Conservation (phyloP, 1,139 yeast species). For the Nadsonia starkeyi-henricii region DNA sequence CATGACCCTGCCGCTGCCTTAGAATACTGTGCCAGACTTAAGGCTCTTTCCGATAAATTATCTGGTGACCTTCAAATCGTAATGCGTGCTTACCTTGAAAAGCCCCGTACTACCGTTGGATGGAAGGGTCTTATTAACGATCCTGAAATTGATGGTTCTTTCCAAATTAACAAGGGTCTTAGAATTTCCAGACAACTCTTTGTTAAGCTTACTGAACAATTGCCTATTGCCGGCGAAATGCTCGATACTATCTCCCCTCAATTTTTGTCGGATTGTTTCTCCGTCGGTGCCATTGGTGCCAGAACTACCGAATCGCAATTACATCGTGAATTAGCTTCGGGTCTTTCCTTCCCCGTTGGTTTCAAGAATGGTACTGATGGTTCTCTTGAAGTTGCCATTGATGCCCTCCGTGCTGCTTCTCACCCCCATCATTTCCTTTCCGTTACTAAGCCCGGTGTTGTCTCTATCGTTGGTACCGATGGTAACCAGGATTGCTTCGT, state of each 20-base stretch:
- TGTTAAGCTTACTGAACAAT: constrained; percentile 59
- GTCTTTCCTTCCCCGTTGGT: constrained; percentile 91
- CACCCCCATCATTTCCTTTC: constrained; percentile 90
- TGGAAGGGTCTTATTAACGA: constrained; percentile 98
- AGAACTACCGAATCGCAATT: constrained; percentile 95
- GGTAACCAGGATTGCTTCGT: constrained; percentile 88
- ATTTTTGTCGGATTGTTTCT: constrained; percentile 76
- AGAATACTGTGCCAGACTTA: constrained; percentile 65
- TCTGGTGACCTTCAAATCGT: constrained; percentile 68
- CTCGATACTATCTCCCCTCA: constrained; percentile 94
- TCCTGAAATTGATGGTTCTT: constrained; percentile 89
- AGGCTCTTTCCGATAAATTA: constrained; percentile 44
- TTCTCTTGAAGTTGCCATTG: constrained; percentile 78
- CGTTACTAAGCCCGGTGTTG: constrained; percentile 89
- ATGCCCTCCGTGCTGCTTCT: constrained; percentile 84
- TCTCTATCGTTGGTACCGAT: constrained; percentile 87
- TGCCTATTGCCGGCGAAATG: constrained; percentile 97
- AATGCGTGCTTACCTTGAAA: constrained; percentile 96
- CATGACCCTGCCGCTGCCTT: constrained; percentile 90
- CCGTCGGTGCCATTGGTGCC: constrained; percentile 95
- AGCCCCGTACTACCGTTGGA: constrained; percentile 97
- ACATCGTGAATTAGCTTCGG: constrained; percentile 92
- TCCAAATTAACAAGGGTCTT: constrained; percentile 89
- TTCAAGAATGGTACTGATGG: constrained; percentile 98
- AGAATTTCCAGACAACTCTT: constrained; percentile 79